phyloP scores from a whole-genome alignment of 805 yeast genomes.

The Starmerella floricola region DNA sequence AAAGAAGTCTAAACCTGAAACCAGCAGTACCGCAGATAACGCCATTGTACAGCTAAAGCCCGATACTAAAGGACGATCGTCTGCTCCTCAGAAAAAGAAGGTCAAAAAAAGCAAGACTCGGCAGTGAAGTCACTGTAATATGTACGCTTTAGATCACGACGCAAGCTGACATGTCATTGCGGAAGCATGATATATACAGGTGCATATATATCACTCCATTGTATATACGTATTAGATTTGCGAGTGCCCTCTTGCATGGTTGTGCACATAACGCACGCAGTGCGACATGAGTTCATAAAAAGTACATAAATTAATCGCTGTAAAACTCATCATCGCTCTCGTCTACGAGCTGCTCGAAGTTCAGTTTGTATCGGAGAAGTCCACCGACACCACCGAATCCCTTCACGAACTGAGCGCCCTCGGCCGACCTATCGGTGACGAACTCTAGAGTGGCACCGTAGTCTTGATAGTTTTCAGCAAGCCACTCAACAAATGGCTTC shows the following conservation, averaged over 20 bases:
- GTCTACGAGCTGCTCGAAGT: conserved; percentile 87
- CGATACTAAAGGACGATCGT: too few species aligned
- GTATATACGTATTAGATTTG: too few species aligned
- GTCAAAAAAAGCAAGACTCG: too few species aligned
- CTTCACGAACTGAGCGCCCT: conserved; percentile 95
- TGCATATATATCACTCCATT: too few species aligned
- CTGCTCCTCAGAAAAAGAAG: neutral
- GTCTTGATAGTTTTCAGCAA: conserved; percentile 88
- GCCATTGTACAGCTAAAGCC: too few species aligned
- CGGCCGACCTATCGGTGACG: conserved; percentile 90
- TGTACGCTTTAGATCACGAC: too few species aligned
- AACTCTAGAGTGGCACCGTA: conserved; percentile 95
- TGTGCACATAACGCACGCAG: too few species aligned
- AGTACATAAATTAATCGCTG: conserved; percentile 32
- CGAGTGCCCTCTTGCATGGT: too few species aligned
- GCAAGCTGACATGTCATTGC: too few species aligned
- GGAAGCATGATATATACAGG: too few species aligned
- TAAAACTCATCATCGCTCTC: conserved; percentile 83
- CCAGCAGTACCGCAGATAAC: too few species aligned
- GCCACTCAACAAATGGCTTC: conserved; percentile 85
- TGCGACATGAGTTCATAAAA: neutral
- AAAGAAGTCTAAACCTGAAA: neutral
- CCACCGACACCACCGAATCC: conserved; percentile 99
- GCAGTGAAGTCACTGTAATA: too few species aligned
- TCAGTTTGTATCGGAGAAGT: conserved; percentile 85